These are phyloP conservation scores for Ogataea zsoltii DNA, from an alignment of 805 yeast species.

Conservation along the genomic window DNA sequence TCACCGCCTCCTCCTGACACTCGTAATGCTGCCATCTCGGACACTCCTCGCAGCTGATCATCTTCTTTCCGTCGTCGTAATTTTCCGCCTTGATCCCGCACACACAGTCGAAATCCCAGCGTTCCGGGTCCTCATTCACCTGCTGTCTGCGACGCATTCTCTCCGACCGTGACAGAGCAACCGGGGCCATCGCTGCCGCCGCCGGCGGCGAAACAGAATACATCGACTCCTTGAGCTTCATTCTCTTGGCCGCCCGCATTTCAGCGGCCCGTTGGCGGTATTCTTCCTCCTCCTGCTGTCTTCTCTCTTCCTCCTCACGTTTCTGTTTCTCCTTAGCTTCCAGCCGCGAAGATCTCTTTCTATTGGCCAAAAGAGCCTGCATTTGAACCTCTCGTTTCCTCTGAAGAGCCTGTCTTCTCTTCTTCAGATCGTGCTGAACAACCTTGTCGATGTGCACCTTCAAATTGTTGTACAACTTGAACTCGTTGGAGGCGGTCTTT, in stretches of 20 bases:
- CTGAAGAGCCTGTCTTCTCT: constrained; percentile 53
- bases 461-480: constrained; percentile 33
- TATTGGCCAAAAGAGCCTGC: constrained; percentile 60
- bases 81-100: constrained; percentile 40
- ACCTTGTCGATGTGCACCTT: constrained; percentile 36
- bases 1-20: constrained; percentile 33
- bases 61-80: constrained; percentile 39
- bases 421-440: constrained; percentile 48
- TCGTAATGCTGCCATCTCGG: constrained; percentile 41
- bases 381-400: constrained; percentile 65
- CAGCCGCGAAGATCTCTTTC: constrained; percentile 74
- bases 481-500: constrained; percentile 25
- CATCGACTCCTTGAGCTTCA: constrained; percentile 36
- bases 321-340: constrained; percentile 59
- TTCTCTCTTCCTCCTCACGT: constrained; percentile 53
- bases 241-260: constrained; percentile 43
- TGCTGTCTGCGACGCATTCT: constrained; percentile 24
- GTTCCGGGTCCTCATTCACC: constrained; percentile 8
- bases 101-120: constrained; percentile 41
- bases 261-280: constrained; percentile 46
- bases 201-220: constrained; percentile 28
- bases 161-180: constrained; percentile 36
- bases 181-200: too few species aligned
- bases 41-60: constrained; percentile 38
- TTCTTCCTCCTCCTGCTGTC: constrained; percentile 46